Evolutionary conservation across 2,329 filamentous ascomycete species (phyloP), one percentile per base, ranked within the genome.

Genomic region (Davidsoniella australis): DNA sequence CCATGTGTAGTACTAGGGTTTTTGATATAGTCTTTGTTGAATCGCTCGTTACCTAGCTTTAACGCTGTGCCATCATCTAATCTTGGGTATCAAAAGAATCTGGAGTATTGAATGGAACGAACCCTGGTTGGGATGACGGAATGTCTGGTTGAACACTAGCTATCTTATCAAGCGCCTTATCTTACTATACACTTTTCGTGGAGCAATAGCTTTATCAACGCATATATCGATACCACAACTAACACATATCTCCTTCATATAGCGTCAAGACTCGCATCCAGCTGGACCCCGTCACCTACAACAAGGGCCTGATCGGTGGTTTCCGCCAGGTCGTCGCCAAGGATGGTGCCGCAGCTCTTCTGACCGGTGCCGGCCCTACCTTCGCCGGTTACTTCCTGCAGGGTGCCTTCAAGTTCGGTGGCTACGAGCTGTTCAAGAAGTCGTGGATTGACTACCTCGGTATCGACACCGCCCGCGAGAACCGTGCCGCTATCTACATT

Each of bases 261-360:
- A 93, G 85, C 70, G 85, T 94, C 76, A 94, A 94, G 80, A 94
- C 86, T 61, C 80, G 85, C 69, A 93, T 93, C 68, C 86, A 94
- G 75, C 84, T 94, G 66, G 86, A 93, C 69, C 85, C 86, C 58
- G 72, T 65, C 59, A 89, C 82, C 68, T 93, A 91, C 76, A 93
- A 93, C 80, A 76, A 73, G 61, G 86, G 86, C 63, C 72, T 93
- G 67, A 73, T 93, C 66, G 84, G 85, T 64, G 83, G 83, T 61
- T 88, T 93, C 80, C 76, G 76, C 62, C 82, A 91, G 71, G 83
- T 93, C 67, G 75, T 93, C 66, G 69, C 75, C 61, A 83, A 78
- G 58, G 86, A 93, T 73, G 86, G 86, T 70, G 81, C 82, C 63
- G 83, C 80, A 66, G 86, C 85, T 66, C 79, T 94, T 61, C 72